These are phyloP conservation scores for Parachaetomium inaequale DNA, from an alignment of 495 filamentous ascomycete species.

Conservation along the genomic window DNA sequence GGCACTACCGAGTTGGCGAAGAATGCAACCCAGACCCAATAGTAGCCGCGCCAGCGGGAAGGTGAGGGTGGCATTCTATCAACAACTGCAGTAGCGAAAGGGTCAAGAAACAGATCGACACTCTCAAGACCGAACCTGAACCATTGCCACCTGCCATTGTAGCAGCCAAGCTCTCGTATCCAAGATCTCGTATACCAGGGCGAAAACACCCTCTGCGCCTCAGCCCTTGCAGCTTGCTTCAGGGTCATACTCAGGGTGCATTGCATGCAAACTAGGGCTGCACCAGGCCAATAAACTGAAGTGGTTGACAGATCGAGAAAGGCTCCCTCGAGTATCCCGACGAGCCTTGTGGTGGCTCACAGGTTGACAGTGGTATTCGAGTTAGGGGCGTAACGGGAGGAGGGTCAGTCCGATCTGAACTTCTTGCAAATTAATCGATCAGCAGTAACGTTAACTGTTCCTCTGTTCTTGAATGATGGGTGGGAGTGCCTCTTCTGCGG, in stretches of 20 bases:
- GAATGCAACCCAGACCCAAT: conserved; percentile 14
- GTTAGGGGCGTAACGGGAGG: too few species aligned
- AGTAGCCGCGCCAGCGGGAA: conserved; percentile 4
- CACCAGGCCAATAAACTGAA: not conserved
- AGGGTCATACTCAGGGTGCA: not conserved
- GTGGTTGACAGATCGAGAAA: too few species aligned
- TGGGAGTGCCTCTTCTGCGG: too few species aligned
- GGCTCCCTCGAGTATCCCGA: too few species aligned
- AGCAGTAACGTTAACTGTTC: too few species aligned
- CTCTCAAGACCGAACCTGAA: not conserved
- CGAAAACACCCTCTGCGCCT: not conserved
- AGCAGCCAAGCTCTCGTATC: too few species aligned
- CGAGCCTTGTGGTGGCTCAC: too few species aligned
- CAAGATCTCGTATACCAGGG: not conserved
- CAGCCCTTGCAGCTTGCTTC: not conserved
- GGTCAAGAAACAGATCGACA: not conserved
- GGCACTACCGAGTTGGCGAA: conserved; percentile 7
- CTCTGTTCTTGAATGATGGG: too few species aligned
- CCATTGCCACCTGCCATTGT: not conserved
- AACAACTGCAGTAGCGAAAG: conserved; percentile 6
- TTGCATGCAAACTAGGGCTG: conserved; percentile 2
- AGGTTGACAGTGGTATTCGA: too few species aligned
- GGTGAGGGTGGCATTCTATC: not conserved
- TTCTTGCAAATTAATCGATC: too few species aligned
- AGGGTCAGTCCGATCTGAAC: too few species aligned